phyloP scores from a whole-genome alignment of 306 rosid species.

The Urtica urens region DNA sequence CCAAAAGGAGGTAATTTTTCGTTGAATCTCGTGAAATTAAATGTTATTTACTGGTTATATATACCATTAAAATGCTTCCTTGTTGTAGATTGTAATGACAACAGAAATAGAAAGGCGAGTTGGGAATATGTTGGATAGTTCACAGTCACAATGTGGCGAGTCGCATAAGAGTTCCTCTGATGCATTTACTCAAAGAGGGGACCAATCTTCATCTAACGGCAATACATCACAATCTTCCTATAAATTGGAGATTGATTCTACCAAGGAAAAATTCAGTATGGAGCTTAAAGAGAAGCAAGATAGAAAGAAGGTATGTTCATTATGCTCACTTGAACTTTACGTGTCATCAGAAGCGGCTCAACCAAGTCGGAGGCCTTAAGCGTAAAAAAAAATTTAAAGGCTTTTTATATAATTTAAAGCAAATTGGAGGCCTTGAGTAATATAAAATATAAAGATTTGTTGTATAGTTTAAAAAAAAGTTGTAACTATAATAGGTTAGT shows the following conservation, averaged over 20 bases:
- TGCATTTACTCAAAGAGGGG: conserved; percentile 29
- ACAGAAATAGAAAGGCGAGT: conserved; percentile 68
- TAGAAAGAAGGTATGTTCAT: conserved; percentile 40
- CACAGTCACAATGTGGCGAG: conserved; percentile 28
- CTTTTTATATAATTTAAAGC: too few species aligned
- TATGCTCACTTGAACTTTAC: conserved; percentile 11
- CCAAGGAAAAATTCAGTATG: conserved; percentile 46
- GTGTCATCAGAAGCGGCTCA: too few species aligned
- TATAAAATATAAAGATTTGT: too few species aligned
- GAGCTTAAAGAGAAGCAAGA: conserved; percentile 71
- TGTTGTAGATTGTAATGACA: conserved; percentile 74
- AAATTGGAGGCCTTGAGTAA: too few species aligned
- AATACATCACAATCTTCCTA: conserved; percentile 22
- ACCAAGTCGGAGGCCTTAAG: too few species aligned
- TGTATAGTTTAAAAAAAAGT: too few species aligned
- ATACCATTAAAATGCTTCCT: background rate
- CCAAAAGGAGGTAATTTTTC: conserved; percentile 53
- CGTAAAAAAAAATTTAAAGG: too few species aligned
- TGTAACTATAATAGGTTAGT: too few species aligned
- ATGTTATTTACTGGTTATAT: background rate
- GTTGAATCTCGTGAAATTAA: background rate
- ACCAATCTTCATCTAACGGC: conserved; percentile 19
- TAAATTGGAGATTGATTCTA: conserved; percentile 30
- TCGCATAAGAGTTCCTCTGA: conserved; percentile 23
- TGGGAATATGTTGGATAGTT: conserved; percentile 61